Base-by-base conservation (phyloP, 139 green algal species). In the Eudorina sp. region DNA sequence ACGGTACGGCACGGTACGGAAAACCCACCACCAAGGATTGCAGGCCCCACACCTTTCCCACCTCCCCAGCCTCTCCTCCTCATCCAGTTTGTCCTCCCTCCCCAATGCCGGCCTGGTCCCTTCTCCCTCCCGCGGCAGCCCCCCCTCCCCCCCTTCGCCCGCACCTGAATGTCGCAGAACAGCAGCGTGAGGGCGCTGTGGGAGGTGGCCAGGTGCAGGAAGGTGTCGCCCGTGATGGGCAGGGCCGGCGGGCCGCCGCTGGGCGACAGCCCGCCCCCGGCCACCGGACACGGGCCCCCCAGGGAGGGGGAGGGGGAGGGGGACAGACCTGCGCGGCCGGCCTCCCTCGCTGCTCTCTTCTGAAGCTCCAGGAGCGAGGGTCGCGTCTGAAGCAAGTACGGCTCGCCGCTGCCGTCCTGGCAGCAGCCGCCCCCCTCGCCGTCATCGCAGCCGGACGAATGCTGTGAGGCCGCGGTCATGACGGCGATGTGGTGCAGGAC, bases 151-250 rank as follows among this genome's bases (percentile, higher is more conserved):
- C 55, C 29, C 7, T 25, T 25, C 5, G 23, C 18, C 68, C 62
- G 43, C 45, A 80, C 83, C 83, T 83, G 68, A 23, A 89, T 89
- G 51, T 89, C 83, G 43, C 83, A 89, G 46, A 89, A 89, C 23
- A 89, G 83, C 51, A 89, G 34, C 4, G 83, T 89, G 36, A 89
- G 25, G 18, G 70, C 53, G 51, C 41, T 60, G 68, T 89, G 83
- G 14, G 53, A 75, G 69, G 83, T 89, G 48, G 83, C 69, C 53
- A 89, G 83, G 29, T 89, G 68, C 53, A 83, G 51, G 53, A 83
- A 89, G 3, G 70, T 83, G 68, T 89, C 72, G 51, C 83, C 83
- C 9, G 68, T 53, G 46, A 89, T 86, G 80, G 40, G 9, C 48
- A 68, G 75, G 6, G 51, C 73, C 29, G 73, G 73, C 43, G 41